Percentiles rank a stretch among this genome's conserved stretches.
Conservation (phyloP, 176 grass and related monocot species). For the Oryza nivara region DNA sequence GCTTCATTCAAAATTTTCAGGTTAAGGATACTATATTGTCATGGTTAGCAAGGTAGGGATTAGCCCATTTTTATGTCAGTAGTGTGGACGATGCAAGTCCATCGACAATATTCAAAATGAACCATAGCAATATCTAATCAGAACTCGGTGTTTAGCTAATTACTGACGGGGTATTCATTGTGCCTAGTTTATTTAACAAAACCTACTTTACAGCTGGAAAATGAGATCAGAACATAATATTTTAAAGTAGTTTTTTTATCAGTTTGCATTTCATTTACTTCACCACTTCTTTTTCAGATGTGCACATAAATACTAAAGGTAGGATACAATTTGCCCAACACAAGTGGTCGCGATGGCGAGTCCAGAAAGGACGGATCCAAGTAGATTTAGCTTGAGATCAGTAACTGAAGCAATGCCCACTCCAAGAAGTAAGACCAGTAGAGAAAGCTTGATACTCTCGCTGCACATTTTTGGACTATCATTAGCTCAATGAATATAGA, state of each 20-base stretch:
- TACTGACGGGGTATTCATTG: constrained; percentile 3
- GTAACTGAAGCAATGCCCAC: constrained; percentile 96
- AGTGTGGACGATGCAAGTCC: constrained; percentile 31
- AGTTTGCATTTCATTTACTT: constrained; percentile 10
- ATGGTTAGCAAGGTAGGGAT: not conserved
- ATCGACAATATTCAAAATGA: constrained; percentile 34
- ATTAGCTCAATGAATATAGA: constrained; percentile 39
- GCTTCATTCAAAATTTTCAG: constrained; percentile 53
- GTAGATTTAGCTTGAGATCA: constrained; percentile 93
- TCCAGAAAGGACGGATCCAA: constrained; percentile 86
- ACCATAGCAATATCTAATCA: constrained; percentile 28
- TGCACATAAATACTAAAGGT: constrained; percentile 19
- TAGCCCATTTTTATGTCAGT: constrained; percentile 11
- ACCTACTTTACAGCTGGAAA: constrained; percentile 28
- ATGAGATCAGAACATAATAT: constrained; percentile 9
- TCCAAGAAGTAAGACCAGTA: constrained; percentile 91
- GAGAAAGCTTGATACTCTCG: constrained; percentile 85
- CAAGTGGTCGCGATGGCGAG: constrained; percentile 96
- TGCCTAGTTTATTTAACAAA: constrained; percentile 21
- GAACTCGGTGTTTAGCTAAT: constrained; percentile 2
- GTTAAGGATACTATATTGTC: constrained; percentile 63
- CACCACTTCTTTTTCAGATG: constrained; percentile 23
- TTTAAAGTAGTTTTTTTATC: not conserved
- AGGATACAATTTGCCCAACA: constrained; percentile 99
- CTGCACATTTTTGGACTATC: constrained; percentile 60